Conservation (phyloP, 2,329 filamentous ascomycete genomes). For the Fusarium tanahbumbuense region DNA sequence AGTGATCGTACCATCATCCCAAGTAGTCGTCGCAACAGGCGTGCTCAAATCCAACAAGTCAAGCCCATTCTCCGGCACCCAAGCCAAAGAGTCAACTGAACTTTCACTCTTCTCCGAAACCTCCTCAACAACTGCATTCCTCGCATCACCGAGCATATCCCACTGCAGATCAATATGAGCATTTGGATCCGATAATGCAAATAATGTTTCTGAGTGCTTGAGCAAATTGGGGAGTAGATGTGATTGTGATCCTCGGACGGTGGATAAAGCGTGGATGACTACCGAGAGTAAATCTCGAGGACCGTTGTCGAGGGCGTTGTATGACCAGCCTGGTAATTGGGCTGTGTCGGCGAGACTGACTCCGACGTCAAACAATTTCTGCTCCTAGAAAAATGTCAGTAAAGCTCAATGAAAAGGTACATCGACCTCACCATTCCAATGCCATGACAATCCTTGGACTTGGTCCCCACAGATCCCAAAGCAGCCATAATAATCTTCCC, state of each 20-base stretch:
- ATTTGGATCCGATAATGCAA: slow-evolving; percentile 24
- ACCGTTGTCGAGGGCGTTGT: slow-evolving; percentile 44
- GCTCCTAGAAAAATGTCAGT: slow-evolving; percentile 37
- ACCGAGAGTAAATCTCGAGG: slow-evolving; percentile 47
- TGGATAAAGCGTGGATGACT: slow-evolving; percentile 43
- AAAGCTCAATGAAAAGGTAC: rapidly evolving
- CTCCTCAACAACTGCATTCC: slow-evolving; percentile 22
- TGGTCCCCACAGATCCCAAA: slow-evolving; percentile 41
- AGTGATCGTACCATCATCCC: slow-evolving; percentile 3
- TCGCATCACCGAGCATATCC: slow-evolving; percentile 2
- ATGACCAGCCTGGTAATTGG: slow-evolving; percentile 31
- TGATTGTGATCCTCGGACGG: slow-evolving; percentile 45
- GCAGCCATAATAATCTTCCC: slow-evolving; percentile 47
- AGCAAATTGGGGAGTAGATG: slow-evolving; percentile 46
- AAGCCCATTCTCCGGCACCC: slow-evolving; percentile 8
- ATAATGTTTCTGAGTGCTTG: slow-evolving; percentile 38
- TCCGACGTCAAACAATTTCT: slow-evolving; percentile 51
- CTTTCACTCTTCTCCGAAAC: slow-evolving; percentile 11
- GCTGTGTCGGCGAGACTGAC: slow-evolving; percentile 48
- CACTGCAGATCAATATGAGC: slow-evolving; percentile 23
- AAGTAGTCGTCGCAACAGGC: slow-evolving; percentile 4
- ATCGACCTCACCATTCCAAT: slow-evolving; percentile 46
- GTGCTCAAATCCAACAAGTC: slow-evolving; percentile 31
- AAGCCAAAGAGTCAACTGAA: neutral
- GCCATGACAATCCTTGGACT: slow-evolving; percentile 49